Percentiles rank a stretch among this genome's conserved stretches.
phyloP scores from a whole-genome alignment of 2,329 filamentous ascomycete species.

The Pezicula radicicola region DNA sequence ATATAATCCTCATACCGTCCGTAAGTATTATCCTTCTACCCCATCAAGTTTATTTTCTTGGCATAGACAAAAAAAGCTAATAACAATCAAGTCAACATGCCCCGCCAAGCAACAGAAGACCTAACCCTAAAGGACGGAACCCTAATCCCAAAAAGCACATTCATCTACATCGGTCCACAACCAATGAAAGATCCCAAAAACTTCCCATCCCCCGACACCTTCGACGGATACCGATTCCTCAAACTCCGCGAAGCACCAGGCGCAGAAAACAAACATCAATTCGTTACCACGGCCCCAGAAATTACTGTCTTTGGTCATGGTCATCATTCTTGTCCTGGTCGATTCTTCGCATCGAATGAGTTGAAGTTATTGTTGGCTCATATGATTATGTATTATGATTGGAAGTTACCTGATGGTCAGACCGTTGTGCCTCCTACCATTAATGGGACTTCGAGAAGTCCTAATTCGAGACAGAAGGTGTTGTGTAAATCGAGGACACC shows the following conservation, averaged over 20 bases:
- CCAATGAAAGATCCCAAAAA: conserved; percentile 21
- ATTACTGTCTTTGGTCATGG: conserved; percentile 36
- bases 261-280: conserved; percentile 27
- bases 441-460: conserved; percentile 6
- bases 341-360: conserved; percentile 38
- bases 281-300: conserved; percentile 30
- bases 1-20: conserved; percentile 28
- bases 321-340: conserved; percentile 38
- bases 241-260: conserved; percentile 15
- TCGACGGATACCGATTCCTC: conserved; percentile 17
- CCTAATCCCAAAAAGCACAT: conserved; percentile 19
- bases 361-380: conserved; percentile 32
- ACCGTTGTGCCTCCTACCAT: conserved; percentile 3
- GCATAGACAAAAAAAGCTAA: background rate
- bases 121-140: conserved; percentile 30
- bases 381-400: conserved; percentile 32
- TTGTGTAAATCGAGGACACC: conserved; percentile 8
- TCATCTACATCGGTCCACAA: conserved; percentile 3
- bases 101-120: conserved; percentile 10
- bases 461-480: conserved; percentile 11
- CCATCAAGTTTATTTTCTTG: background rate
- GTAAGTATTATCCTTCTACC: conserved; percentile 14
- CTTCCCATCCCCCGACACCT: conserved; percentile 8
- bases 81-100: conserved; percentile 16
- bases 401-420: conserved; percentile 67